Conservation (phyloP, 805 yeast species). For the Ogataea pignaliae region DNA sequence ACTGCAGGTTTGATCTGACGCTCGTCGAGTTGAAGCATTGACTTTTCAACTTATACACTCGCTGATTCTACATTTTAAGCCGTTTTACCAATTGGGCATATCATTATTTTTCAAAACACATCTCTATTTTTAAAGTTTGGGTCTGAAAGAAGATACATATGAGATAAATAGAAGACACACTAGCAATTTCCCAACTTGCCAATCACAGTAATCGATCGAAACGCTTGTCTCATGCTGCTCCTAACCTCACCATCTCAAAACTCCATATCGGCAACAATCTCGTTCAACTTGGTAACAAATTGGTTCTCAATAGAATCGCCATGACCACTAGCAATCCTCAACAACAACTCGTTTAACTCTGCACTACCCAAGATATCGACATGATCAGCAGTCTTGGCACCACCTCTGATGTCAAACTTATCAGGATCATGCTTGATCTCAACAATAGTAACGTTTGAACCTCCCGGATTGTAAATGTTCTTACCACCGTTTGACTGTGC, state of each 20-base stretch:
- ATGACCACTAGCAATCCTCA: constrained; percentile 77
- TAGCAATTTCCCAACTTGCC: too few relatives aligned
- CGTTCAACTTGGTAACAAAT: constrained; percentile 52
- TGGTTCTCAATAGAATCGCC: constrained; percentile 65
- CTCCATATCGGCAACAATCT: constrained; percentile 56
- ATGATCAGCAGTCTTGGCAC: constrained; percentile 96
- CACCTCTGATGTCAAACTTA: constrained; percentile 91
- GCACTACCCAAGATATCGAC: constrained; percentile 95
- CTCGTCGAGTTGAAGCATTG: too few relatives aligned
- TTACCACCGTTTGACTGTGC: constrained; percentile 27
- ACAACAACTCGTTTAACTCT: constrained; percentile 79
- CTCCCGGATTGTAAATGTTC: constrained; percentile 77
- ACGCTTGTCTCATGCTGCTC: too few relatives aligned
- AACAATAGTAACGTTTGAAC: constrained; percentile 66
- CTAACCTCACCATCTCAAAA: constrained; percentile 27
- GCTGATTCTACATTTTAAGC: too few relatives aligned
- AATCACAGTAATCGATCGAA: background rate
- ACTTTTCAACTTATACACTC: too few relatives aligned
- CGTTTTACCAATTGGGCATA: too few relatives aligned
- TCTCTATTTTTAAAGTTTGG: background rate
- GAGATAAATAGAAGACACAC: background rate
- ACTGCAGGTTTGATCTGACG: too few relatives aligned
- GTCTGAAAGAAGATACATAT: background rate
- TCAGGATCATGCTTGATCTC: constrained; percentile 95
- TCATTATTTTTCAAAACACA: too few relatives aligned